A percentile compares a stretch with the other conserved stretches of the same genome.
phyloP scores from a whole-genome alignment of 257 asterid species.

The Prunella vulgaris region DNA sequence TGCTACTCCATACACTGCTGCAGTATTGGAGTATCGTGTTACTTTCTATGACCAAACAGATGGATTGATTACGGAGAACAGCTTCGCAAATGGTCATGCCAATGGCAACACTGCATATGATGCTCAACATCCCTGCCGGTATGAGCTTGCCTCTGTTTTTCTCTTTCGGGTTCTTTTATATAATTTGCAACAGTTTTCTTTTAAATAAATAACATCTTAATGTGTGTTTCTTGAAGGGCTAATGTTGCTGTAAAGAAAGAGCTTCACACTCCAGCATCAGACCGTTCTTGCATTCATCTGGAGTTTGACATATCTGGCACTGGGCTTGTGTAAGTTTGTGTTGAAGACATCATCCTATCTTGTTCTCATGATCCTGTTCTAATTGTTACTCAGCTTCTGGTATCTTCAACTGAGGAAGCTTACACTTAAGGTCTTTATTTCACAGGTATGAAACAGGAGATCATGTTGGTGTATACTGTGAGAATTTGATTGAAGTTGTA shows the following conservation, averaged over 20 bases:
- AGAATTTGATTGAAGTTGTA: conserved; percentile 64
- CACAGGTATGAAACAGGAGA: conserved; percentile 94
- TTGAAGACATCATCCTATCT: neutral
- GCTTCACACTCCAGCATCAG: conserved; percentile 90
- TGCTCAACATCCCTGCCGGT: conserved; percentile 98
- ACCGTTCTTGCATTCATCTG: conserved; percentile 91
- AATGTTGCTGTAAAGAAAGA: conserved; percentile 81
- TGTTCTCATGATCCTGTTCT: neutral
- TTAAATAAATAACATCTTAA: conserved; percentile 19
- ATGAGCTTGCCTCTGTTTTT: conserved; percentile 21
- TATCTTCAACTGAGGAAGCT: neutral
- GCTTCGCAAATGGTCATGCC: conserved; percentile 48
- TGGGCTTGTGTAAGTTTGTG: conserved; percentile 58
- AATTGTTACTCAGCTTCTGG: neutral
- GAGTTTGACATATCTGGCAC: conserved; percentile 96
- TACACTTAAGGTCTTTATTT: conserved; percentile 1
- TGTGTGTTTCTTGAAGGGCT: conserved; percentile 42
- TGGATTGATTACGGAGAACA: conserved; percentile 31
- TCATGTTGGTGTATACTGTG: conserved; percentile 90
- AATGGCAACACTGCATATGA: conserved; percentile 70
- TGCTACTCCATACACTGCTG: conserved; percentile 86
- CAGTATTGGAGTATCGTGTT: conserved; percentile 81
- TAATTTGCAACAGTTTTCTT: neutral
- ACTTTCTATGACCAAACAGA: conserved; percentile 58
- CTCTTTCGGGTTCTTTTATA: neutral